Percentiles rank a stretch among this genome's conserved stretches.
Evolutionary conservation across 257 asterid genomes (phyloP).

Genomic region (Solanum paucissectum): DNA sequence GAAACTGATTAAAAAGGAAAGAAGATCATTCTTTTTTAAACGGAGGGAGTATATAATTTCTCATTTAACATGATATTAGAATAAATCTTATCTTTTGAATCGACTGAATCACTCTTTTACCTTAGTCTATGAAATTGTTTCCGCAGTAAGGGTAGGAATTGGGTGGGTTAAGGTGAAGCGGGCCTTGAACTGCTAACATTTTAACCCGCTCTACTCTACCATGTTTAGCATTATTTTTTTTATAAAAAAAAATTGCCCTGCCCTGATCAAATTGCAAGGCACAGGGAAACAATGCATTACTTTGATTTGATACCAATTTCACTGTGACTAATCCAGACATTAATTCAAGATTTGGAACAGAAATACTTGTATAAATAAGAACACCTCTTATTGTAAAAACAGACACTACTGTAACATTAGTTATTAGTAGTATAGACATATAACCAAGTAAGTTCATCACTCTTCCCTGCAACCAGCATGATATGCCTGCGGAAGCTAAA

Average conservation of each 20-base stretch:
- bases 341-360: not conserved
- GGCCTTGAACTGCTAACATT: not conserved
- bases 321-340: not conserved
- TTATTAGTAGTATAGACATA: not conserved
- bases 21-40: too few relatives aligned
- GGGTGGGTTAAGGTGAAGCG: not conserved
- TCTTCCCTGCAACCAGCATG: slow-evolving; percentile 4
- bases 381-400: not conserved
- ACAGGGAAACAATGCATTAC: not conserved
- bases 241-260: too few relatives aligned
- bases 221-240: not conserved
- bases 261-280: not conserved
- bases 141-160: too few relatives aligned
- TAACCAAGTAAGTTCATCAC: not conserved
- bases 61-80: not conserved
- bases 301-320: not conserved
- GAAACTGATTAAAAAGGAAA: too few relatives aligned
- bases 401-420: not conserved
- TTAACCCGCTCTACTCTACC: not conserved
- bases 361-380: not conserved
- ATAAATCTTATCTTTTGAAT: not conserved
- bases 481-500: not conserved
- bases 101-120: not conserved
- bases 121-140: too few relatives aligned
- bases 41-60: not conserved